Base-by-base conservation (phyloP, 2,329 filamentous ascomycete species). In the Stagonosporopsis vannaccii region DNA sequence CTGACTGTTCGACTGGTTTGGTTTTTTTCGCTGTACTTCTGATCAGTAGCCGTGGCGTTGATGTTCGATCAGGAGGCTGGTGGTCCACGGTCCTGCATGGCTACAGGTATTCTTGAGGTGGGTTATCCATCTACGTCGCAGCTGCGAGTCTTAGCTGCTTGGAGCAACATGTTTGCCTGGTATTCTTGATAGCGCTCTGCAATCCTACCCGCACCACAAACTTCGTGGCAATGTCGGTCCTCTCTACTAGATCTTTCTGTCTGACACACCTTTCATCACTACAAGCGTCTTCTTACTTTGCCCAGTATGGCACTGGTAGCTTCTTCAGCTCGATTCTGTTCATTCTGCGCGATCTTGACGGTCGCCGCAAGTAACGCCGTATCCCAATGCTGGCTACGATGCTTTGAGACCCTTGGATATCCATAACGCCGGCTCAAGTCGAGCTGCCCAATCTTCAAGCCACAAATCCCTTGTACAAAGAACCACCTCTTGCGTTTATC, bases 261-360 rank as follows among this genome's bases (percentile, higher is more conserved):
- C 20, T 26, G 41, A 36, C 2, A 19, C 35, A 32, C 35, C 41
- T 51, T 51, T 32, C 11, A 39, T 56, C 43, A 56, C 53, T 25
- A 39, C 46, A 26, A 56, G 30, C 48, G 30, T 43, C 56, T 44
- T 55, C 54, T 48, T 54, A 50, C 49, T 46, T 49, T 50, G 55
- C 20, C 52, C 45, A n/a, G 36, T 19, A 36, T 28, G 12, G 36
- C 40, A 32, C 48, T 51, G 17, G 30, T 12, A n/a, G 15, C 15
- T 48, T 64, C 62, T 69, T 64, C 25, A 61, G 63, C 64, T 70
- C 60, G 53, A 70, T 65, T 66, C 61, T 65, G 58, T 67, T 68
- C 65, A 68, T 66, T 63, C 60, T 51, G 52, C 45, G 53, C 58
- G 52, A 47, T 53, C 58, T 58, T 46, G 35, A 35, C 48, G 12